Base-by-base conservation (phyloP, 2,329 filamentous ascomycete genomes). In the Apiospora malaysiana region DNA sequence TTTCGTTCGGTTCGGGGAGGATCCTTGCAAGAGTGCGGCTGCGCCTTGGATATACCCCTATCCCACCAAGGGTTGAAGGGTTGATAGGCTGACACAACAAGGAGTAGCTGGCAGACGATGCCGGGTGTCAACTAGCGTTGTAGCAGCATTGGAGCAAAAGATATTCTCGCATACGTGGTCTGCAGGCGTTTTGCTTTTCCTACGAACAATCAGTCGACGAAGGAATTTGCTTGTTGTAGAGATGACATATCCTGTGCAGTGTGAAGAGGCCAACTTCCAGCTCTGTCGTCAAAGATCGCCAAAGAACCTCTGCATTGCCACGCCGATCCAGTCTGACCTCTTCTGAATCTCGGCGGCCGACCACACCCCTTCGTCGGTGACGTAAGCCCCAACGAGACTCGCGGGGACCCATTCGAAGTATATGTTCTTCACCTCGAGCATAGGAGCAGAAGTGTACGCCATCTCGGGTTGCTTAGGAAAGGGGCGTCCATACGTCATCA, bases 361-460 rank as follows among this genome's bases (percentile, higher is more conserved):
- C 79, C 80, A 83, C 40, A 84, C 75, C 0, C 88, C 89, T 6
- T 85, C 79, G 69, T 91, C 88, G 3, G 86, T 88, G 43, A 89
- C 78, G 74, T 89, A 91, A 0, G 79, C 78, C 75, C 90, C 84
- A 7, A 91, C 81, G 56, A 90, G 76, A 10, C 75, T 71, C 0
- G 84, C 76, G 1, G 86, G 83, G 56, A 90, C 82, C 89, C 88
- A 91, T 79, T 91, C 89, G 67, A 91, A 90, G 72, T 88, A 89
- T n/a, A 86, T 76, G 74, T 88, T 88, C 51, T 78, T 82, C 68
- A 87, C 80, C 21, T 74, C 71, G 16, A 85, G 73, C n/a, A 73
- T 72, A 2, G 74, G 70, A 25, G 73, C 42, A 42, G 32, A 69
- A 25, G 23, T 45, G 40, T 25, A 12, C 27, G 14, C 14, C 49